These are phyloP conservation scores for Schwanniomyces vanrijiae DNA, from an alignment of 805 yeast species.

Conservation along the genomic window DNA sequence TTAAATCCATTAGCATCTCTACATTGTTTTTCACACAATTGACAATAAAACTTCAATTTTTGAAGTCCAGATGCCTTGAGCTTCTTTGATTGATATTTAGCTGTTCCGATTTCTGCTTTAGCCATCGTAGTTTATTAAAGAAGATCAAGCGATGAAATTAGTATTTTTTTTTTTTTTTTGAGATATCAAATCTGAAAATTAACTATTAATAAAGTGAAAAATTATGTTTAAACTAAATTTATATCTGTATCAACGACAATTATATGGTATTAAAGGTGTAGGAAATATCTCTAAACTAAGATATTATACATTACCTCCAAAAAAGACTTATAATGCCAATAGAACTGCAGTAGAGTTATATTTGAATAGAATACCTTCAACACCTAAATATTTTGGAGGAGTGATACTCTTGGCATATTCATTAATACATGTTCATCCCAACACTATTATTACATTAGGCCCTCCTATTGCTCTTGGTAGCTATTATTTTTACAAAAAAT, in stretches of 20 bases:
- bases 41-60: constrained; percentile 85
- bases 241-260: background rate
- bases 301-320: constrained; percentile 24
- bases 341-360: constrained; percentile 24
- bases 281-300: background rate
- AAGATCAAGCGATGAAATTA: background rate
- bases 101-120: constrained; percentile 39
- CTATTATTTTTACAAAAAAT: constrained; percentile 19
- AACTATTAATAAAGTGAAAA: background rate
- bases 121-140: constrained; percentile 14
- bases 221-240: background rate
- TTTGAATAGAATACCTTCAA: constrained; percentile 24
- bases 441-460: constrained; percentile 30
- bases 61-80: constrained; percentile 84
- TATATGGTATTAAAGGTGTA: background rate
- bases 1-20: constrained; percentile 95
- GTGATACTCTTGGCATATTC: constrained; percentile 25
- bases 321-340: constrained; percentile 29
- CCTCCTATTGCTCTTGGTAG: constrained; percentile 36
- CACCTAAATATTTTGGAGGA: constrained; percentile 27
- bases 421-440: constrained; percentile 36
- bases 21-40: constrained; percentile 88
- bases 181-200: background rate
- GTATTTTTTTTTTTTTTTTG: background rate
- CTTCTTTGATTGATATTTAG: constrained; percentile 72